Percentiles rank a stretch among this genome's conserved stretches.
Conservation (phyloP, 306 rosid genomes). For the Crotalaria pallida region DNA sequence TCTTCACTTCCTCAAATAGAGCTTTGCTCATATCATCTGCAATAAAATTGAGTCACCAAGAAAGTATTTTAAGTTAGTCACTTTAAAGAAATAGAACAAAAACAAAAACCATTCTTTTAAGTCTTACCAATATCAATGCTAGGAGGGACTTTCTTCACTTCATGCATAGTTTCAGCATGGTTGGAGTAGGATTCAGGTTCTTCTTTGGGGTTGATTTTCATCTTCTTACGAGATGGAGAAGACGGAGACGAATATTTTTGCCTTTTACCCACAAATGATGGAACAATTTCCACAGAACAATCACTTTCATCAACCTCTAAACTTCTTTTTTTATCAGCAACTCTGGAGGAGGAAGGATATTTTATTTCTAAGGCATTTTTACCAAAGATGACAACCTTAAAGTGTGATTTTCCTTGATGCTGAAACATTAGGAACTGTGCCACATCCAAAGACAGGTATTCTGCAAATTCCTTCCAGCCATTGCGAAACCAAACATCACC, state of each 20-base stretch:
- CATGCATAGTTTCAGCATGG: background rate
- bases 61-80: background rate
- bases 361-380: background rate
- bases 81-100: background rate
- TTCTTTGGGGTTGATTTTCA: background rate
- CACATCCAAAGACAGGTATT: background rate
- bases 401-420: background rate
- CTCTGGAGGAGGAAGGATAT: background rate
- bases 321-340: background rate
- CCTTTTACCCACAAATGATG: background rate
- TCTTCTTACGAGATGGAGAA: background rate
- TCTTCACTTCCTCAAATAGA: background rate
- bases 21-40: no score
- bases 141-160: background rate
- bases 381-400: background rate
- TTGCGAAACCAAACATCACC: background rate
- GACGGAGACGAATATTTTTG: background rate
- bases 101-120: background rate
- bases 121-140: background rate
- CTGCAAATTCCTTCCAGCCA: constrained; percentile 19
- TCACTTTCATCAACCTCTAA: background rate
- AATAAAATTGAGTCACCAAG: no score
- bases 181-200: background rate
- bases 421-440: constrained; percentile 19
- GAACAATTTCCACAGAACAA: background rate